Evolutionary conservation across 257 asterid genomes (phyloP).

Genomic region (Euphrasia confusa): DNA sequence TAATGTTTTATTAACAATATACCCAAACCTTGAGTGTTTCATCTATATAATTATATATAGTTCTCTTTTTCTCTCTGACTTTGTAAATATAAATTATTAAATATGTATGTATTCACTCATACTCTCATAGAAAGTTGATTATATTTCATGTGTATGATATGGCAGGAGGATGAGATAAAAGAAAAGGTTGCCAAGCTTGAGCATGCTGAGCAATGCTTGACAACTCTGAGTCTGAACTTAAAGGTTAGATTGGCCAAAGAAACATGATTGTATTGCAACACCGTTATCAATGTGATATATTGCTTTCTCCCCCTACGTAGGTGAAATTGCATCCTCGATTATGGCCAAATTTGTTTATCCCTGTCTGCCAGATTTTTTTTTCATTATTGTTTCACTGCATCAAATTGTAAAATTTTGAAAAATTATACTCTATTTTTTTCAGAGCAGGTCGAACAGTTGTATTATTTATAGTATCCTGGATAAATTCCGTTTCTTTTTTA

Average conservation of each 20-base stretch:
- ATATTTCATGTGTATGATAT: conserved; percentile 24
- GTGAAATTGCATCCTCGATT: conserved; percentile 4
- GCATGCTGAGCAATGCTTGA: conserved; percentile 76
- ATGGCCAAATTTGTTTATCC: not conserved
- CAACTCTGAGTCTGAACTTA: conserved; percentile 71
- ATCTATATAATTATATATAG: too few relatives aligned
- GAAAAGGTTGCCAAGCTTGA: conserved; percentile 63
- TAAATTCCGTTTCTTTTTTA: not conserved
- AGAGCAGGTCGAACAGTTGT: not conserved
- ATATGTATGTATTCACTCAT: not conserved
- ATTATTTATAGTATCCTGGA: not conserved
- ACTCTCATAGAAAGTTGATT: conserved; percentile 9
- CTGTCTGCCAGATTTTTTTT: not conserved
- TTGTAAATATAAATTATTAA: too few relatives aligned
- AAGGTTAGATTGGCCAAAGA: conserved; percentile 49
- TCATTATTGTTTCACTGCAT: not conserved
- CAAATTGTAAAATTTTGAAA: not conserved
- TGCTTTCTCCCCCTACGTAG: not conserved
- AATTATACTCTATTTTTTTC: too few relatives aligned
- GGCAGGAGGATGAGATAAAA: conserved; percentile 79
- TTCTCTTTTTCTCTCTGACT: too few relatives aligned
- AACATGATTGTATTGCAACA: not conserved
- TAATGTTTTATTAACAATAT: too few relatives aligned
- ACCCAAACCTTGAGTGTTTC: too few relatives aligned
- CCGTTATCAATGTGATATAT: conserved; percentile 1